Base-by-base conservation (phyloP, 306 rosid genomes). In the Cucumis hystrix region DNA sequence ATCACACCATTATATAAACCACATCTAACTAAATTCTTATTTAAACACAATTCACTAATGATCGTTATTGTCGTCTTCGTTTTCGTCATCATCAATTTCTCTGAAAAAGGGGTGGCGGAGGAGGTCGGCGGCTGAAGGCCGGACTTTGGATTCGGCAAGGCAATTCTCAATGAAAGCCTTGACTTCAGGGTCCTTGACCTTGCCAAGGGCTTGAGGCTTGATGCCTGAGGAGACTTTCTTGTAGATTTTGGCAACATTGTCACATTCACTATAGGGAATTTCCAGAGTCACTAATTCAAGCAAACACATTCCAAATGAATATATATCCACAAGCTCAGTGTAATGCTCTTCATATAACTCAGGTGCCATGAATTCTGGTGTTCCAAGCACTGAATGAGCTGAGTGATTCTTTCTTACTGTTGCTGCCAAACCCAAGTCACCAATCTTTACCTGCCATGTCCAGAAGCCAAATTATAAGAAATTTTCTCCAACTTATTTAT, bases 301-400 rank as follows among this genome's bases (percentile, higher is more conserved):
- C 28, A 95, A 86, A 59, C 96, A 95, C 96, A 95, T 88, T 2
- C 97, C 98, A 73, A 90, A 95, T 17, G 98, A 92, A 80, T 92
- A 94, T 54, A 95, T 95, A 79, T 95, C 98, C 80, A 95, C 98
- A 83, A 89, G 45, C 76, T 95, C 97, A 0, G 97, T 92, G 83
- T 95, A 95, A 69, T 88, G 81, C 73, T 90, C 97, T 3, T 95
- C 96, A 2, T 95, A 94, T 6, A 94, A 85, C 76, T 92, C 98
- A 0, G 97, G 97, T 3, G 98, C 98, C 98, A 94, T 94, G 59
- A 91, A 94, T 69, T 94, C 97, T 0, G 97, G 97, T 4, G 97
- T 94, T 14, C 98, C 98, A 0, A 95, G 86, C 40, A 95, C 91
- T 4, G 96, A 87, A 84, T 95, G 98, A 6, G 98, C 96, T 30